A percentile compares a stretch with the other conserved stretches of the same genome.
Evolutionary conservation across 2,329 filamentous ascomycete species (phyloP).

Genomic region (Colletotrichum euphorbiae): DNA sequence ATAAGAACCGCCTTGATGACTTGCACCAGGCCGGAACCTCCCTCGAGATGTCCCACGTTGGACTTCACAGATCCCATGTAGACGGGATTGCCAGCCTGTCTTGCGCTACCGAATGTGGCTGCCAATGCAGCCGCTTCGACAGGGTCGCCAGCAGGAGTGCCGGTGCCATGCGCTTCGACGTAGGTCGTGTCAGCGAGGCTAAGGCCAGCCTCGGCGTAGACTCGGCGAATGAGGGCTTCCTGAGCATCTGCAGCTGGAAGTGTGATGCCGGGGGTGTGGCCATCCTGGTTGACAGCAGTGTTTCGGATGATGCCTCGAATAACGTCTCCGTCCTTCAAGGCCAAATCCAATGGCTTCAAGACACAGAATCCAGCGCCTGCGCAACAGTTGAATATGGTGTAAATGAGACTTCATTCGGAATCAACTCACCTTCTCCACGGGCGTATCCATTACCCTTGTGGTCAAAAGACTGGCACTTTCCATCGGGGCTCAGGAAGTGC

Average conservation of each 20-base stretch:
- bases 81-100: conserved; percentile 29
- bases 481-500: conserved; percentile 4
- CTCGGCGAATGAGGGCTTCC: conserved; percentile 49
- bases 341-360: background rate
- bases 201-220: conserved; percentile 48
- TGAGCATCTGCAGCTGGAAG: conserved; percentile 45
- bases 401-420: too few relatives aligned
- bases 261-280: conserved; percentile 54
- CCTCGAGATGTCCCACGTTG: conserved; percentile 45
- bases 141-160: conserved; percentile 66
- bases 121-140: conserved; percentile 63
- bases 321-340: conserved; percentile 46
- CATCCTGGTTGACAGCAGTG: conserved; percentile 55
- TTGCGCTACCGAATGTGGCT: conserved; percentile 52
- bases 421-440: conserved; percentile 1
- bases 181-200: conserved; percentile 44
- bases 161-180: conserved; percentile 63
- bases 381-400: too few relatives aligned
- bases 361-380: background rate
- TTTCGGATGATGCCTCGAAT: conserved; percentile 52
- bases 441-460: background rate
- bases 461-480: background rate
- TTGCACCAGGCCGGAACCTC: conserved; percentile 38
- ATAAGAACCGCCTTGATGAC: conserved; percentile 45
- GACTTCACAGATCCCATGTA: conserved; percentile 32